Conservation (phyloP, 805 yeast species). For the Wickerhamiella parazyma region DNA sequence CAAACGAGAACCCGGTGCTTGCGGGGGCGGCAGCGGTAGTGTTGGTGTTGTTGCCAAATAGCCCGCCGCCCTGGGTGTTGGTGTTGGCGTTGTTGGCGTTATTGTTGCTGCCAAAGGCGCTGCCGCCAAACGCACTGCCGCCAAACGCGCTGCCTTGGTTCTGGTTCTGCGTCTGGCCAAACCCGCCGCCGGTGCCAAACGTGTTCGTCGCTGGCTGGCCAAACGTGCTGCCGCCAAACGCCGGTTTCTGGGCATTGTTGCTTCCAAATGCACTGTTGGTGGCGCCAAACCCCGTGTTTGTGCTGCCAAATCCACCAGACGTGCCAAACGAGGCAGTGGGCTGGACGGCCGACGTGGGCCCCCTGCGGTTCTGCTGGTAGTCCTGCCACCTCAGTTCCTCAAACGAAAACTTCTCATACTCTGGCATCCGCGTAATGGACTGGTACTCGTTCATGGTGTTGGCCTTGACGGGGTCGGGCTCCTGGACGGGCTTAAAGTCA, state of each 20-base stretch:
- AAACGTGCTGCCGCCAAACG: constrained; percentile 7
- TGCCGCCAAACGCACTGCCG: no score
- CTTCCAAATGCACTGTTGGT: neutral
- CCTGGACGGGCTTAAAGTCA: constrained; percentile 50
- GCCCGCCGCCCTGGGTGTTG: constrained; percentile 3
- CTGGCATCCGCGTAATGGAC: constrained; percentile 79
- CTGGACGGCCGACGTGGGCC: constrained; percentile 1
- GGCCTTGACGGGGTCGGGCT: constrained; percentile 54
- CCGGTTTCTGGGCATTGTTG: constrained; percentile 9
- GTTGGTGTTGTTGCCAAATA: constrained; percentile 16
- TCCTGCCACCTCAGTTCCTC: constrained; percentile 87
- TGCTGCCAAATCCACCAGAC: constrained; percentile 1
- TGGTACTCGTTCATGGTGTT: constrained; percentile 41
- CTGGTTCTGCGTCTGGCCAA: neutral
- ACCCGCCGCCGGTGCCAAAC: constrained; percentile 11
- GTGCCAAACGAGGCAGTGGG: constrained; percentile 6
- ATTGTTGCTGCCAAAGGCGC: constrained; percentile 19
- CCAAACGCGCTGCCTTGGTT: neutral
- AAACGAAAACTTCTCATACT: constrained; percentile 63
- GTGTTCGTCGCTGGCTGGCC: constrained; percentile 8
- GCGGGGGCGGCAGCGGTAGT: constrained; percentile 32
- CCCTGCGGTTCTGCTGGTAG: constrained; percentile 54
- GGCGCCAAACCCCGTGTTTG: neutral
- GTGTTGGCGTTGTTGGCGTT: constrained; percentile 8
- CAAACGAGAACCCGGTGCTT: constrained; percentile 19